Evolutionary conservation across 805 yeast genomes (phyloP), one percentile per base, ranked within the genome.

Genomic region (Candida ficus): DNA sequence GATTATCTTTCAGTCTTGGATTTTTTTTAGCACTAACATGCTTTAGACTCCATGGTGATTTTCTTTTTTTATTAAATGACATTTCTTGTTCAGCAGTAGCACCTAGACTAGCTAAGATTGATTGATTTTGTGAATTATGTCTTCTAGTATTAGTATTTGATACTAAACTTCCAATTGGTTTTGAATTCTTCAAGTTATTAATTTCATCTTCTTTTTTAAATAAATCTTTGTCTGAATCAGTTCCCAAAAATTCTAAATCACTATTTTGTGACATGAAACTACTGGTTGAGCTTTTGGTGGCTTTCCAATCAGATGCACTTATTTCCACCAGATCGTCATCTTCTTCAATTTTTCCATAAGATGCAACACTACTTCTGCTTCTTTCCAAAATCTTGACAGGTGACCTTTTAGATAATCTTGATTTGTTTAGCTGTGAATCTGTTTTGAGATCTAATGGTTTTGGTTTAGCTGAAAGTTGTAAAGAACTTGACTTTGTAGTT

Each of bases 101-200:
- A 23, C 39, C 35, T 5, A 18, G 23, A 7, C 25, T 17, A 10
- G 14, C 8, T 21, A 32, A 4, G 12, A 32, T 16, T 9, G n/a
- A 9, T 14, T 22, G 13, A 38, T 31, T 29, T 12, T 29, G 33
- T 12, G 16, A 11, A 12, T 13, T 8, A 3, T 12, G 21, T 10
- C 11, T 29, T 22, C 37, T 8, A 19, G 19, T 23, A 11, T 29
- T 16, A n/a, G 33, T 11, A 12, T 14, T 20, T 3, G 35, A 11
- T 12, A 16, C 27, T 1, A 44, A n/a, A 17, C 38, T 26, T 16
- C 48, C 49, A 18, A 45, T 26, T 11, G 51, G 51, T 28, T 37
- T 38, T 13, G 51, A 45, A 17, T 41, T 38, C 34, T 47, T 47
- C 35, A 45, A 26, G 21, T 47, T 47, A 7, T 20, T 41, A 2